phyloP scores from a whole-genome alignment of 768 basidiomycete genomes.

The Fomitopsis pulvina region DNA sequence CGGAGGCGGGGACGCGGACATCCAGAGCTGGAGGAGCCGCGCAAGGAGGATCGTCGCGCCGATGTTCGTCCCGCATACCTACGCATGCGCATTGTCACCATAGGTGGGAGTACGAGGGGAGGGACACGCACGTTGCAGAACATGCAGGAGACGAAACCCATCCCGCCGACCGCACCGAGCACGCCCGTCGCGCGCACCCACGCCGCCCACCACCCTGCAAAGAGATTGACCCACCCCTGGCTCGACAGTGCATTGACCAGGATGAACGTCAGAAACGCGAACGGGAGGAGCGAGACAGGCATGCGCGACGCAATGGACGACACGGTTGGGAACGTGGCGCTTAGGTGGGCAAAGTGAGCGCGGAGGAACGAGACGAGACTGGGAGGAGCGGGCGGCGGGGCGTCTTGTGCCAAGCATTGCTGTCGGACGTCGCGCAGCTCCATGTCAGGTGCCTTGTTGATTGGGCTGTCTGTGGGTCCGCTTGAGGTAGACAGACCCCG shows the following conservation, averaged over 20 bases:
- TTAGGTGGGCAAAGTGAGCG: conserved; percentile 15
- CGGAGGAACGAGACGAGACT: conserved; percentile 4
- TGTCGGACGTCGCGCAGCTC: conserved; percentile 2
- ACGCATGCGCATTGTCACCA: neutral
- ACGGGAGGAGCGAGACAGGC: conserved; percentile 80
- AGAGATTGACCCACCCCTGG: conserved; percentile 85
- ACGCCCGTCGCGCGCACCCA: conserved; percentile 33
- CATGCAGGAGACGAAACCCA: conserved; percentile 66
- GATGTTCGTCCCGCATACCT: conserved; percentile 81
- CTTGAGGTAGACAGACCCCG: too few relatives aligned
- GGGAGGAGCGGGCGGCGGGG: conserved; percentile 7
- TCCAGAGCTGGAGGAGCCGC: conserved; percentile 55
- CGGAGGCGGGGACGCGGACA: conserved; percentile 6
- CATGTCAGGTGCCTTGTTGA: too few relatives aligned
- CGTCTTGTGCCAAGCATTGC: neutral
- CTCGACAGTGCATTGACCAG: conserved; percentile 78
- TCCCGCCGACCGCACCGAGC: conserved; percentile 35
- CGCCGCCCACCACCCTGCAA: conserved; percentile 57
- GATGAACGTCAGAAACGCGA: conserved; percentile 93
- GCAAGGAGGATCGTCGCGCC: conserved; percentile 87
- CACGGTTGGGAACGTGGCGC: conserved; percentile 59
- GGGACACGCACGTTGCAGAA: conserved; percentile 53
- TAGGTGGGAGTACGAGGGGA: neutral
- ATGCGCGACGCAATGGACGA: conserved; percentile 58
- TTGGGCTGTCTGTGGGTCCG: too few relatives aligned